phyloP scores from a whole-genome alignment of 2,329 filamentous ascomycete genomes.

The Beauveria pseudobassiana region DNA sequence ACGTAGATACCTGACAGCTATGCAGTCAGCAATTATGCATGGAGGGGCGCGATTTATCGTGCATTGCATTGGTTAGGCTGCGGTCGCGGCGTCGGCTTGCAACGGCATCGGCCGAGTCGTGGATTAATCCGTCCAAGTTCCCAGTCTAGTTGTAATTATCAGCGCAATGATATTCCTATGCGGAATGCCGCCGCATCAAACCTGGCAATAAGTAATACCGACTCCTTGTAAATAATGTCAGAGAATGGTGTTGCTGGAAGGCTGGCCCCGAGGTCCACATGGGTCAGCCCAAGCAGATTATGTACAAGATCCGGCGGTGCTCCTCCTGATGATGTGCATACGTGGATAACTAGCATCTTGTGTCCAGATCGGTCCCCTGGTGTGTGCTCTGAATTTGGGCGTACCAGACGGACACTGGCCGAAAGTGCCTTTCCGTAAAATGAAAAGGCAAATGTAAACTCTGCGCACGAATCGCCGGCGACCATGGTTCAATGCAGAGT shows the following conservation, averaged over 20 bases:
- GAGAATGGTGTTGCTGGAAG: background rate
- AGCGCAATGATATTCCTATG: background rate
- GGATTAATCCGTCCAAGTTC: background rate
- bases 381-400: background rate
- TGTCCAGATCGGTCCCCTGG: constrained; percentile 2
- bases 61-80: constrained; percentile 3
- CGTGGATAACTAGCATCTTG: background rate
- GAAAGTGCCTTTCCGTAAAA: background rate
- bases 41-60: constrained; percentile 5
- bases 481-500: background rate
- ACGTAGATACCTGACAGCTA: background rate
- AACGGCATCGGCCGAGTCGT: constrained; percentile 6
- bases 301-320: constrained; percentile 7
- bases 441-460: background rate
- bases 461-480: background rate
- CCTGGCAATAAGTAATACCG: background rate
- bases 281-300: constrained; percentile 4
- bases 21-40: background rate
- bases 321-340: constrained; percentile 8
- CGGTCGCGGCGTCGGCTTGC: background rate
- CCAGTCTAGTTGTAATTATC: background rate
- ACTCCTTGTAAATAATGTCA: background rate
- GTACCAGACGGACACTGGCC: background rate
- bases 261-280: constrained; percentile 1
- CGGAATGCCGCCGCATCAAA: background rate